These are phyloP conservation scores for Beauveria sp. DNA, from an alignment of 2,329 filamentous ascomycete genomes.

Conservation along the genomic window DNA sequence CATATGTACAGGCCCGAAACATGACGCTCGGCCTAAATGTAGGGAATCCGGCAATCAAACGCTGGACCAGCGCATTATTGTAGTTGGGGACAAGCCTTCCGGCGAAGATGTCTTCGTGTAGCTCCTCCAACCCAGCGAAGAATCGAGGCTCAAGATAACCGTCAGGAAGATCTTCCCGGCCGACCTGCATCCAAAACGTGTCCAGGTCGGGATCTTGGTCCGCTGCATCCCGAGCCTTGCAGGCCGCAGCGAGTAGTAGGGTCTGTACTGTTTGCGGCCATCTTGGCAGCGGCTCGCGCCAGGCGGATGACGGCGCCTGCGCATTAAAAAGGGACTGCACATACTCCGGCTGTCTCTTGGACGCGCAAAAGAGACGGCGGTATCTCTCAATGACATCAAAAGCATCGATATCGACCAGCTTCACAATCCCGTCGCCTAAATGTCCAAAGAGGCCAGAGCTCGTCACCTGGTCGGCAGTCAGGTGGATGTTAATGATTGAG, in stretches of 20 bases:
- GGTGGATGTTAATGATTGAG: background rate
- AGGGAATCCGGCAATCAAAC: background rate
- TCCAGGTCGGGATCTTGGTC: background rate
- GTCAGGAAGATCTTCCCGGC: background rate
- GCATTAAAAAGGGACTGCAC: background rate
- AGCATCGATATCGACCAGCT: background rate
- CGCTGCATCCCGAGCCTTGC: background rate
- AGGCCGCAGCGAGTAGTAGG: background rate
- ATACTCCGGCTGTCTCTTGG: background rate
- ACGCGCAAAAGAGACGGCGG: background rate
- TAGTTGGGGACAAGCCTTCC: background rate
- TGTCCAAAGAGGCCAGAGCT: background rate
- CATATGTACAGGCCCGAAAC: background rate
- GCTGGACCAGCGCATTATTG: background rate
- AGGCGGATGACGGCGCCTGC: background rate
- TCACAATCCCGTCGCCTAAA: background rate
- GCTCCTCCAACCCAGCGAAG: background rate
- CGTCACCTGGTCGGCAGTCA: background rate
- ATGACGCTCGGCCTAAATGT: background rate
- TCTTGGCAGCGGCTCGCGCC: background rate
- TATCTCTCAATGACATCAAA: background rate
- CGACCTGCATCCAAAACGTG: background rate
- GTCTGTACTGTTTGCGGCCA: background rate
- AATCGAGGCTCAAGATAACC: background rate
- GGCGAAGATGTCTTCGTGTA: background rate